Evolutionary conservation across 1,139 yeast genomes (phyloP), one percentile per base, ranked within the genome.

Genomic region (Nadsonia commutata): DNA sequence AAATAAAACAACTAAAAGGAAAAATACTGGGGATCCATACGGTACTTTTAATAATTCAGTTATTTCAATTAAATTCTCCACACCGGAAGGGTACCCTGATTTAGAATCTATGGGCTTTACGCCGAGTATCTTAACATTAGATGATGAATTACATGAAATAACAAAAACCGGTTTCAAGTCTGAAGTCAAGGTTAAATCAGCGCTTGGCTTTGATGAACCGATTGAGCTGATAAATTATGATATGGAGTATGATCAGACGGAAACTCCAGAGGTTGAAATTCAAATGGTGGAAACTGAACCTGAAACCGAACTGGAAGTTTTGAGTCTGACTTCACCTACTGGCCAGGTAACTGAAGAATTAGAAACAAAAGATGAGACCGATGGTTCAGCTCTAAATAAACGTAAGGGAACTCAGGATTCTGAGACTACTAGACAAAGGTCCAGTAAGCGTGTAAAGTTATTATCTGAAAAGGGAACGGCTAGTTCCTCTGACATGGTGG

Each of bases 1-100:
- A 52, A 62, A 54, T 43, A 68, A 76, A 52, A 66, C 79, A 51
- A 72, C 58, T 8, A 51, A 51, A 40, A 47, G 50, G 23, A 51
- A 49, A 37, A 41, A 47, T 2, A 39, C 42, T 16, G 58, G 52
- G n/a, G 63, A 58, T 41, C 53, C 56, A 1, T 58, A 58, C 45
- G 33, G 44, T 11, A 49, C 46, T 20, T 49, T 54, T 2, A 38
- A 41, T 1, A 43, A 43, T 3, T 52, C 59, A 1, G 47, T 49
- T 9, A 45, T 44, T 17, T 42, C 47, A n/a, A 49, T 56, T n/a
- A 47, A 46, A 37, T 52, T 57, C 23, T 44, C 50, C 11, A 42
- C 53, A 13, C 59, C 58, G 1, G 51, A 51, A 31, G 54, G 52
- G 8, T 27, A 11, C n/a, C n/a, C 3, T 27, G 33, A 27, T 11